Base-by-base conservation (phyloP, 2,329 filamentous ascomycete species). In the Aspergillus unguis region DNA sequence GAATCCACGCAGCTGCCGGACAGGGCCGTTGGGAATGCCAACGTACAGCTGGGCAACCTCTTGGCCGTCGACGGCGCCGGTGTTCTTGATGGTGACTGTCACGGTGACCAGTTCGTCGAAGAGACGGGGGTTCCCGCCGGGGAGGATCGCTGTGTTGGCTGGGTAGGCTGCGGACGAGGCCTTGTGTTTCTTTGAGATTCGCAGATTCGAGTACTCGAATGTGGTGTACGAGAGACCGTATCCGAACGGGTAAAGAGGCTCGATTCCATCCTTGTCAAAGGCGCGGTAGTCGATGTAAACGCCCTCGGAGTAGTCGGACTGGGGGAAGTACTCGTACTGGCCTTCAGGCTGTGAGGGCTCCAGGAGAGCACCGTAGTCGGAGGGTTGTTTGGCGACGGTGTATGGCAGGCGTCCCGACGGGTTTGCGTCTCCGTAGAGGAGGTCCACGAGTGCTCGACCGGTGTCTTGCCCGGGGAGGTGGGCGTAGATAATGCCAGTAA, bases 401-500 rank as follows among this genome's bases (percentile, higher is more conserved):
- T 85, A 86, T 0, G 83, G 82, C 1, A 86, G 72, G 52, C 79
- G 77, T 1, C 84, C 84, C 0, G 81, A 85, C 0, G 79, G 78
- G 54, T 78, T 81, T 2, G 73, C 67, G 2, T 80, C 73, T 26
- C 83, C 84, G 59, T 84, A 85, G 0, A 86, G 71, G 5, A 86
- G 63, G 1, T 78, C 75, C 0, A 80, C 78, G 5, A 85, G 62
- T 0, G 82, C 78, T 1, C 72, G 69, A 0, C 85, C 85, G 2
- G 80, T 81, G 50, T 84, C 80, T 62, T 86, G 81, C 0, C 84
- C 84, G 0, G 84, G 84, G 0, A 85, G 70, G 58, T 86, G 83
- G 3, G 81, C 83, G 58, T 82, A 82, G 2, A 87, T 72, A 23
- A 87, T 71, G 1, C 78, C 83, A 1, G 82, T 85, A 35, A 87